Evolutionary conservation across 2,329 filamentous ascomycete genomes (phyloP).

Genomic region (Xylariaceae sp.): DNA sequence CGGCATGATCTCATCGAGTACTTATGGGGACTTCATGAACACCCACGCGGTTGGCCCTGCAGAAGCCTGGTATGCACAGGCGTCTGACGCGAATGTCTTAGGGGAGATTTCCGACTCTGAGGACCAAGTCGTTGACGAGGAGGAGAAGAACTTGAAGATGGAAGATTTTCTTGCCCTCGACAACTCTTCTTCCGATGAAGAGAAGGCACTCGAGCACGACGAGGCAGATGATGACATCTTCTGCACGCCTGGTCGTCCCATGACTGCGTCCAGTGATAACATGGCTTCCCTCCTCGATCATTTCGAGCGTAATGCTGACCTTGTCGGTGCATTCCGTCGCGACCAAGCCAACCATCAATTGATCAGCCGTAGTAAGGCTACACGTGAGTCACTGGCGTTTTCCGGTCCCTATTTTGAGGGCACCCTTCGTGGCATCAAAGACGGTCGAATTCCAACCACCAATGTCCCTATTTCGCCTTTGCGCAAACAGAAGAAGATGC

Average conservation of each 20-base stretch:
- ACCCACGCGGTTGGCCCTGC: conserved; percentile 71
- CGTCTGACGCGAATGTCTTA: conserved; percentile 59
- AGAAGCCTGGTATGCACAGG: conserved; percentile 75
- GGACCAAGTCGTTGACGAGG: conserved; percentile 65
- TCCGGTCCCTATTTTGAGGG: conserved; percentile 62
- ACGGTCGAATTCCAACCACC: conserved; percentile 66
- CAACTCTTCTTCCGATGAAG: conserved; percentile 62
- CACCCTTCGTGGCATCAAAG: conserved; percentile 64
- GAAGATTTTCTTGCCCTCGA: conserved; percentile 74
- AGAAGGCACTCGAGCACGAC: conserved; percentile 51
- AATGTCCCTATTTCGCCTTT: conserved; percentile 70
- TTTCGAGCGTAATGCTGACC: conserved; percentile 66
- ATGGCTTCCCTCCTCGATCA: conserved; percentile 62
- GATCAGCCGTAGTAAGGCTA: conserved; percentile 62
- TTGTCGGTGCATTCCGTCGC: conserved; percentile 77
- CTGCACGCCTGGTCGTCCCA: conserved; percentile 55
- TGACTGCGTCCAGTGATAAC: conserved; percentile 50
- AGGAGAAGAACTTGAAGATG: conserved; percentile 65
- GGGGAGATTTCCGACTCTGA: conserved; percentile 47
- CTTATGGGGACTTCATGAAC: conserved; percentile 60
- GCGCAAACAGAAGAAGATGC: conserved; percentile 58
- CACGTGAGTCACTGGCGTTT: conserved; percentile 64
- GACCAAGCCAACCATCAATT: conserved; percentile 66
- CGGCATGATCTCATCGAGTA: conserved; percentile 63
- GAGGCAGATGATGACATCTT: conserved; percentile 50